Conservation (phyloP, 2,329 filamentous ascomycete genomes). For the Emergomyces africanus region DNA sequence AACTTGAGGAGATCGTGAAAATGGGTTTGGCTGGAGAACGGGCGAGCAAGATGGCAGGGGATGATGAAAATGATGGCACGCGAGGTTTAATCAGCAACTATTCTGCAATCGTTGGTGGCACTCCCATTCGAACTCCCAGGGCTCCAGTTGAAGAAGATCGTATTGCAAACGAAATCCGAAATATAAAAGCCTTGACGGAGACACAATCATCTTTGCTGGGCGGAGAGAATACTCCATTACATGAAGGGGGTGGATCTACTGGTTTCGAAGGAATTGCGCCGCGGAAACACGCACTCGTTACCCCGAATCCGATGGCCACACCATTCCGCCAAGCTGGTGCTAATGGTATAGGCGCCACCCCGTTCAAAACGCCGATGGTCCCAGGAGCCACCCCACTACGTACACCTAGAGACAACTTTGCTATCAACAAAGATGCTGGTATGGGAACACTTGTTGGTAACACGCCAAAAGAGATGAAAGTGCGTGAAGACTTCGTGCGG, state of each 20-base stretch:
- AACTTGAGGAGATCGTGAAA: conserved; percentile 96
- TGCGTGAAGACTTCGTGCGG: conserved; percentile 56
- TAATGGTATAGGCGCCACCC: conserved; percentile 55
- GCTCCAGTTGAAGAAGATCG: conserved; percentile 88
- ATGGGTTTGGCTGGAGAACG: conserved; percentile 92
- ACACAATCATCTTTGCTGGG: conserved; percentile 89
- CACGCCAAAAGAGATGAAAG: conserved; percentile 63
- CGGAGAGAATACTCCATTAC: conserved; percentile 82
- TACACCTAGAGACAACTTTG: conserved; percentile 78
- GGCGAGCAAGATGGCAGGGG: conserved; percentile 60
- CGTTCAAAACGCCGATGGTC: conserved; percentile 43
- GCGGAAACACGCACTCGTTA: conserved; percentile 67
- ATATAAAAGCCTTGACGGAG: conserved; percentile 82
- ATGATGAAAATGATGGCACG: conserved; percentile 73
- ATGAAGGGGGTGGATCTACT: conserved; percentile 69
- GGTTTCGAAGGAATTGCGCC: conserved; percentile 79
- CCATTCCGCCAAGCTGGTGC: conserved; percentile 53
- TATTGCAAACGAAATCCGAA: conserved; percentile 91
- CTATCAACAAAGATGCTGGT: conserved; percentile 61
- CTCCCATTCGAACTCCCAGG: conserved; percentile 82
- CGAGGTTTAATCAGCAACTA: conserved; percentile 82
- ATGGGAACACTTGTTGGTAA: conserved; percentile 55
- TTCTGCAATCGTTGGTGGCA: conserved; percentile 62
- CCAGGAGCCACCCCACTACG: conserved; percentile 72
- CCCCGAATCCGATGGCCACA: conserved; percentile 90